These are phyloP conservation scores for Colletotrichum cereale DNA, from an alignment of 2,329 filamentous ascomycete species.

Conservation along the genomic window DNA sequence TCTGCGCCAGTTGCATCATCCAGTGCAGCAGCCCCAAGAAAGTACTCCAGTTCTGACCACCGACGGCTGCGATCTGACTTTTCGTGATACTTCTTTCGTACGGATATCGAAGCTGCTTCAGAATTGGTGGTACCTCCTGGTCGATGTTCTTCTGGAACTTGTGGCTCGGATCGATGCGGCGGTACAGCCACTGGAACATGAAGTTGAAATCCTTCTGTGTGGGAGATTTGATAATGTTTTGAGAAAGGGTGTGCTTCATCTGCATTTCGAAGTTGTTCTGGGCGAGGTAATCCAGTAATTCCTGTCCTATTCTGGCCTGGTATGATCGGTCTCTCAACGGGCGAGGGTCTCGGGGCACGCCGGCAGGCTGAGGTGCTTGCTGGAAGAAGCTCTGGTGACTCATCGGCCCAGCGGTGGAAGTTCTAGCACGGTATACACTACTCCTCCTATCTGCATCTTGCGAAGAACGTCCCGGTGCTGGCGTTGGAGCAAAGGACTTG, in stretches of 20 bases:
- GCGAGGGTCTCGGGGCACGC: conserved; percentile 87
- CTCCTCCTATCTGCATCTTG: conserved; percentile 76
- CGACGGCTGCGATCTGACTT: conserved; percentile 93
- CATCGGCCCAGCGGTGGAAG: conserved; percentile 75
- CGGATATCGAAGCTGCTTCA: conserved; percentile 94
- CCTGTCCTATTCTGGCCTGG: conserved; percentile 85
- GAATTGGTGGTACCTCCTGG: conserved; percentile 89
- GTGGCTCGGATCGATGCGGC: conserved; percentile 93
- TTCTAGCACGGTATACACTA: conserved; percentile 82
- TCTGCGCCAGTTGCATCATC: conserved; percentile 98
- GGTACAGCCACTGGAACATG: conserved; percentile 99
- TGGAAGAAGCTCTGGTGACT: conserved; percentile 95
- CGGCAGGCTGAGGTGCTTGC: conserved; percentile 83
- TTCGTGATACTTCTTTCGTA: conserved; percentile 97
- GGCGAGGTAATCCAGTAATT: conserved; percentile 90
- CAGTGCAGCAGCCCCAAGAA: conserved; percentile 95
- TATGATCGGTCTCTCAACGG: conserved; percentile 85
- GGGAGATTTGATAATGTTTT: conserved; percentile 91
- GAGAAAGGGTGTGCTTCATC: conserved; percentile 93
- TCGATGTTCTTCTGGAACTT: conserved; percentile 95
- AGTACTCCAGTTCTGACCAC: conserved; percentile 96
- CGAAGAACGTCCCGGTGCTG: conserved; percentile 58
- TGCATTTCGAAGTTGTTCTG: conserved; percentile 98
- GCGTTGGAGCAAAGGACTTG: conserved; percentile 58
- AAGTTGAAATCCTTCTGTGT: conserved; percentile 98